Evolutionary conservation across 306 rosid genomes (phyloP).

Genomic region (Vigna angularis): DNA sequence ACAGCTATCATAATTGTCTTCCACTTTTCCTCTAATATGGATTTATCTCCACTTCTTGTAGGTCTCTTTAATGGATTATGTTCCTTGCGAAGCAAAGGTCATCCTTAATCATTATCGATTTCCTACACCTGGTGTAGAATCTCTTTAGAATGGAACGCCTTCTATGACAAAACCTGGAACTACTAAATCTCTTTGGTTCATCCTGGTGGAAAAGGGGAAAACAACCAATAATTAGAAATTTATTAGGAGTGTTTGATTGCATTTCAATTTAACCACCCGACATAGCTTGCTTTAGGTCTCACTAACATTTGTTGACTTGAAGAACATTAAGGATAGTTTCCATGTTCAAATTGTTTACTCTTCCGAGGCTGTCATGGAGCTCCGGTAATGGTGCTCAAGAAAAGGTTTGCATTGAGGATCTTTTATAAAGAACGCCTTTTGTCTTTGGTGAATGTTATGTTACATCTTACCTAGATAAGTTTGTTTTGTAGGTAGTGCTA

Average conservation of each 20-base stretch:
- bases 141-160: slow-evolving; percentile 49
- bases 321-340: slow-evolving; percentile 57
- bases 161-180: slow-evolving; percentile 45
- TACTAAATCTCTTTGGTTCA: slow-evolving; percentile 50
- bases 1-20: neutral
- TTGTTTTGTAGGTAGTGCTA: slow-evolving; percentile 65
- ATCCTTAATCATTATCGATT: slow-evolving; percentile 60
- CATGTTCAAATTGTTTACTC: slow-evolving; percentile 72
- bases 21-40: neutral
- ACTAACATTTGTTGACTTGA: slow-evolving; percentile 47
- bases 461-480: slow-evolving; percentile 39
- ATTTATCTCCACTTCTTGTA: slow-evolving; percentile 27
- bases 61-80: slow-evolving; percentile 64
- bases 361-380: slow-evolving; percentile 69
- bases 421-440: slow-evolving; percentile 9
- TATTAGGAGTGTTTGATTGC: slow-evolving; percentile 29
- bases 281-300: slow-evolving; percentile 57
- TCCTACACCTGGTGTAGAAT: slow-evolving; percentile 49
- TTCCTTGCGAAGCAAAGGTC: slow-evolving; percentile 57
- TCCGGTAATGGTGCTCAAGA: slow-evolving; percentile 56
- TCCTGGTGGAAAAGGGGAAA: slow-evolving; percentile 30
- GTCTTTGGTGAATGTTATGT: slow-evolving; percentile 27
- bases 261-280: slow-evolving; percentile 43
- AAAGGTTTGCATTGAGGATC: slow-evolving; percentile 62
- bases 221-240: slow-evolving; percentile 7